Percentiles rank a stretch among this genome's conserved stretches.
Conservation (phyloP, 2,329 filamentous ascomycete genomes). For the Iodosphaeria phyllophila region DNA sequence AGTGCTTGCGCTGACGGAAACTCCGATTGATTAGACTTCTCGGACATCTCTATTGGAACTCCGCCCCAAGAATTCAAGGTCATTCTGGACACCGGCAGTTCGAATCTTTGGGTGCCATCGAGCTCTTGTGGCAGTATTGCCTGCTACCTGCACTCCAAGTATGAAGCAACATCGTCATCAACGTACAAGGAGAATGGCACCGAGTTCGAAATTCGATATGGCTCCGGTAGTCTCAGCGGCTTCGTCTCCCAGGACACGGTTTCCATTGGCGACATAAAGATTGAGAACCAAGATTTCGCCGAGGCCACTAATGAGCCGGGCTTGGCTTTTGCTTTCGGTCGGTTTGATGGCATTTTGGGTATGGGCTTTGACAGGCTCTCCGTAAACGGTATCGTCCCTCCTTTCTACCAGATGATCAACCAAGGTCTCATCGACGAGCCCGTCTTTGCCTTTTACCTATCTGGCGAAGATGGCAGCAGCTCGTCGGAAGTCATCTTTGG, state of each 20-base stretch:
- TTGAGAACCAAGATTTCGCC: constrained; percentile 86
- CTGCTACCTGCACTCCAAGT: constrained; percentile 94
- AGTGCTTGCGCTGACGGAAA: too few species aligned
- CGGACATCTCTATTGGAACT: constrained; percentile 81
- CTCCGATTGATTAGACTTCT: constrained; percentile 70
- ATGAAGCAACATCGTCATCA: constrained; percentile 76
- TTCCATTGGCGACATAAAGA: constrained; percentile 70
- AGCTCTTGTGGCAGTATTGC: constrained; percentile 83
- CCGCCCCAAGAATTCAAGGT: constrained; percentile 96
- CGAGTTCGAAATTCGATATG: constrained; percentile 84
- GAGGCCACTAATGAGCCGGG: constrained; percentile 93
- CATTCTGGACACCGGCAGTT: constrained; percentile 93
- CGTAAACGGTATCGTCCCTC: constrained; percentile 88
- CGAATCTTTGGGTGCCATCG: constrained; percentile 97
- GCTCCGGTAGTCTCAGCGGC: constrained; percentile 82
- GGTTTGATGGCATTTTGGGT: constrained; percentile 92
- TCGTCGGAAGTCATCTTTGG: constrained; percentile 83
- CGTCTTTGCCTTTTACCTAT: constrained; percentile 93
- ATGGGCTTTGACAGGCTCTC: constrained; percentile 90
- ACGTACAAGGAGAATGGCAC: constrained; percentile 90
- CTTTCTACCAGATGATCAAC: constrained; percentile 91
- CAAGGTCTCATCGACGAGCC: constrained; percentile 80
- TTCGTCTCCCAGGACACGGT: constrained; percentile 83
- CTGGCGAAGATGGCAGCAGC: constrained; percentile 45
- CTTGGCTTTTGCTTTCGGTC: constrained; percentile 90